Percentiles rank a stretch among this genome's conserved stretches.
Conservation (phyloP, 352 stramenopile genomes). For the Phytophthora vignae region DNA sequence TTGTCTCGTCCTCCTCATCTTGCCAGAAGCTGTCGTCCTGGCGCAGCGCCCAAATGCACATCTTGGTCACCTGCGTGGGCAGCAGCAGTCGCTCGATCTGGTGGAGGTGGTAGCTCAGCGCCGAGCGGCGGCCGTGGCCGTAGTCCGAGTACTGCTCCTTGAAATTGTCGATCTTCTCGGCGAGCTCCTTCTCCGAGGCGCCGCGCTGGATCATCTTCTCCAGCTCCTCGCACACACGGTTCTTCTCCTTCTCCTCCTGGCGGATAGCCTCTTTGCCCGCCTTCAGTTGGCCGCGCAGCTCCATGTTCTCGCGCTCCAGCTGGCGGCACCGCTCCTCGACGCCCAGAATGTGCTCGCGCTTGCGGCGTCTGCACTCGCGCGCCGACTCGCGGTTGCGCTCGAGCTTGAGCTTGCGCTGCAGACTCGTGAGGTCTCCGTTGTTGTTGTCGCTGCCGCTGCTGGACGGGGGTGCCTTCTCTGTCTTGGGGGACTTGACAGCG, state of each 20-base stretch:
- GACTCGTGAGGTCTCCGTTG: conserved; percentile 42
- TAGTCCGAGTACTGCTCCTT: conserved; percentile 95
- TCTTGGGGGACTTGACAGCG: conserved; percentile 52
- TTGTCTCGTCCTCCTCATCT: conserved; percentile 90
- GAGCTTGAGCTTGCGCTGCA: conserved; percentile 86
- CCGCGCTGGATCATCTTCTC: conserved; percentile 85
- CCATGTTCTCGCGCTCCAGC: conserved; percentile 92
- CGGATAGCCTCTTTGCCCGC: conserved; percentile 88
- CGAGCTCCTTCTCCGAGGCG: conserved; percentile 88
- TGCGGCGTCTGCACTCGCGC: conserved; percentile 90
- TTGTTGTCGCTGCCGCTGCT: conserved; percentile 65
- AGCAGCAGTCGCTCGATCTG: conserved; percentile 94
- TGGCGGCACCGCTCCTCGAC: conserved; percentile 84
- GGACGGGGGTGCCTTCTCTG: conserved; percentile 50
- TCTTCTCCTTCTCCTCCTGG: conserved; percentile 88
- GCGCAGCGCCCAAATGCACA: conserved; percentile 93
- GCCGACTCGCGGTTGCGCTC: conserved; percentile 94
- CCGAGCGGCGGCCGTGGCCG: conserved; percentile 89
- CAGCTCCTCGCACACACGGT: conserved; percentile 84
- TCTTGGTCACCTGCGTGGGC: conserved; percentile 94
- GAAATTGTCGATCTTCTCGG: conserved; percentile 96
- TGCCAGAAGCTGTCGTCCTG: conserved; percentile 93
- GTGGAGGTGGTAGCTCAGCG: conserved; percentile 91
- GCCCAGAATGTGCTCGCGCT: conserved; percentile 85
- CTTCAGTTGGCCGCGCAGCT: conserved; percentile 91